Conservation (phyloP, 805 yeast genomes). For the Lachancea lanzarotensis region DNA sequence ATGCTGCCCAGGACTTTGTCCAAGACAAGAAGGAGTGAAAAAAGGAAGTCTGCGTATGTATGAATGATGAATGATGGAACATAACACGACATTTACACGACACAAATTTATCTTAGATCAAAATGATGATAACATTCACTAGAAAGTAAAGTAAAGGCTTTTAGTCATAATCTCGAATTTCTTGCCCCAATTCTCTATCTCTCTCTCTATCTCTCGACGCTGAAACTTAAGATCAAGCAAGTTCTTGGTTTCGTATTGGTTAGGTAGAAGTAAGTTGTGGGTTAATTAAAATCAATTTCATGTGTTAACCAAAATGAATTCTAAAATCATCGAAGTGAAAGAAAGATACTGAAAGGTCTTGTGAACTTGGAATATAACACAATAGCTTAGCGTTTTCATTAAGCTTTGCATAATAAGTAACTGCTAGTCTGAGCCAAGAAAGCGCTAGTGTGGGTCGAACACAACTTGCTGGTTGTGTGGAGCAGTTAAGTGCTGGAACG, state of each 20-base stretch:
- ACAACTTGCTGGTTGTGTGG: neutral
- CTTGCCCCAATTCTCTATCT: too few relatives aligned
- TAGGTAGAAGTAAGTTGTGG: too few relatives aligned
- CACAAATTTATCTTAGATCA: neutral
- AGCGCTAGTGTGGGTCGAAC: neutral
- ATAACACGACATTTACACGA: neutral
- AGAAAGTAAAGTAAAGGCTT: too few relatives aligned
- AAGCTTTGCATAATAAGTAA: neutral
- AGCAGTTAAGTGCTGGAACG: neutral
- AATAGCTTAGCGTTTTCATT: too few relatives aligned
- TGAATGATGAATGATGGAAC: neutral
- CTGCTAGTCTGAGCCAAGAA: neutral
- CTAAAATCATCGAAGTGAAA: neutral
- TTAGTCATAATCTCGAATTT: too few relatives aligned
- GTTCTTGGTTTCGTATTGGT: too few relatives aligned
- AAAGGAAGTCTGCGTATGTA: neutral
- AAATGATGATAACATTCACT: neutral
- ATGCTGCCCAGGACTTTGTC: constrained; percentile 10
- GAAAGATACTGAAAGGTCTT: neutral
- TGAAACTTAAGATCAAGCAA: too few relatives aligned
- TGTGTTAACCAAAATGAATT: neutral
- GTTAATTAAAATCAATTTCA: neutral
- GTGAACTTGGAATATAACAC: too few relatives aligned
- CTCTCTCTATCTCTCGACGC: too few relatives aligned
- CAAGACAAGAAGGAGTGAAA: constrained; percentile 9